Conservation (phyloP, 1,284 basidiomycete species). For the Tilletia setariae region DNA sequence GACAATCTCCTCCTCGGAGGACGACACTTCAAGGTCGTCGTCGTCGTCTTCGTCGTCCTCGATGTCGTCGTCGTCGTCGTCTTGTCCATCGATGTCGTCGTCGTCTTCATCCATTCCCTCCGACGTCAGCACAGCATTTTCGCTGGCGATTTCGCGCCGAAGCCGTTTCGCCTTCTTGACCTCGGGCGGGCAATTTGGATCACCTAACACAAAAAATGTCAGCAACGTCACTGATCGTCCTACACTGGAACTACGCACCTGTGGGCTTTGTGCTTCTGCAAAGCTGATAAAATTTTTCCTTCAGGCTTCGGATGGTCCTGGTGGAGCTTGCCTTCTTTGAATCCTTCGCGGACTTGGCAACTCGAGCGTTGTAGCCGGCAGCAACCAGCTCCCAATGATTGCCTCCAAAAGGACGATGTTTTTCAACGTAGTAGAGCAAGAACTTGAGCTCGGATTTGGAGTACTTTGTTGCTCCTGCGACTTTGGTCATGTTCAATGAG, state of each 20-base stretch:
- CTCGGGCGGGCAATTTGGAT: background rate
- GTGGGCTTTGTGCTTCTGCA: background rate
- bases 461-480: background rate
- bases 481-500: background rate
- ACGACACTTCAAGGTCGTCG: too few relatives aligned
- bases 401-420: background rate
- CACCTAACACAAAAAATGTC: background rate
- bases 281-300: background rate
- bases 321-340: background rate
- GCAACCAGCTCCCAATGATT: slow-evolving; percentile 3
- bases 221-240: background rate
- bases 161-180: background rate
- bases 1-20: too few relatives aligned
- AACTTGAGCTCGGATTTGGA: background rate
- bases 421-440: background rate
- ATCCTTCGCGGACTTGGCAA: background rate
- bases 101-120: background rate
- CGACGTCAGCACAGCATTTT: background rate
- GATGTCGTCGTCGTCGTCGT: background rate
- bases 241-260: background rate
- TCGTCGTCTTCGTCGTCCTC: too few relatives aligned
- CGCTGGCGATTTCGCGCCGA: background rate
- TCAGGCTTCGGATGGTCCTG: background rate
- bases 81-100: background rate
- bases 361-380: background rate